A percentile compares a stretch with the other conserved stretches of the same genome.
Evolutionary conservation across 2,329 filamentous ascomycete species (phyloP).

Genomic region (Stachybotrys chlorohalonatus): DNA sequence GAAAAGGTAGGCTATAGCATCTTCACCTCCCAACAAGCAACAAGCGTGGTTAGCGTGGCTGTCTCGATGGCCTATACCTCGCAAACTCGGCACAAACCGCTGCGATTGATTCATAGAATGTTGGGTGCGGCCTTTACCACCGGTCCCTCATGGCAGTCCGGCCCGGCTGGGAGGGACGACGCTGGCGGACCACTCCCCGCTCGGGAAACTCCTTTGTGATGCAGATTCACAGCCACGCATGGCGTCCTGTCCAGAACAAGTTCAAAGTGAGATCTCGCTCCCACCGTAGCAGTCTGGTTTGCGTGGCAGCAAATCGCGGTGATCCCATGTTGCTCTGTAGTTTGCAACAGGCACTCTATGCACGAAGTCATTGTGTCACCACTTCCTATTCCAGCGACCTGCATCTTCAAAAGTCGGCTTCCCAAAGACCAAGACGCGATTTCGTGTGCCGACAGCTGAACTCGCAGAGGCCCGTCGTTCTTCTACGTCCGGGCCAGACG

Average conservation of each 20-base stretch:
- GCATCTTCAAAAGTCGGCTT: neutral
- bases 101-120: neutral
- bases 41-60: neutral
- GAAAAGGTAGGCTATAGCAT: neutral
- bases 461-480: neutral
- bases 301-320: too few relatives aligned
- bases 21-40: too few relatives aligned
- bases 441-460: neutral
- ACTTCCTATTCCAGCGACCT: neutral
- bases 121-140: neutral
- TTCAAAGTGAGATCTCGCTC: neutral
- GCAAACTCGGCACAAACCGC: neutral
- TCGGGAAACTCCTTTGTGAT: neutral
- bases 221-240: neutral
- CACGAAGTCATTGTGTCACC: neutral
- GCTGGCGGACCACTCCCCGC: neutral
- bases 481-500: neutral
- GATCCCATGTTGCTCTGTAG: neutral
- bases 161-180: neutral
- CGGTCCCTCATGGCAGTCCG: neutral
- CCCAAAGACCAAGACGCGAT: neutral
- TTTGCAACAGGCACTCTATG: neutral
- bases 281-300: neutral
- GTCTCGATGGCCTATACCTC: neutral
- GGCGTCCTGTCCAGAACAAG: neutral